Evolutionary conservation across 2,329 filamentous ascomycete genomes (phyloP), one percentile per base, ranked within the genome.

Genomic region (Lasiodiplodia citricola): DNA sequence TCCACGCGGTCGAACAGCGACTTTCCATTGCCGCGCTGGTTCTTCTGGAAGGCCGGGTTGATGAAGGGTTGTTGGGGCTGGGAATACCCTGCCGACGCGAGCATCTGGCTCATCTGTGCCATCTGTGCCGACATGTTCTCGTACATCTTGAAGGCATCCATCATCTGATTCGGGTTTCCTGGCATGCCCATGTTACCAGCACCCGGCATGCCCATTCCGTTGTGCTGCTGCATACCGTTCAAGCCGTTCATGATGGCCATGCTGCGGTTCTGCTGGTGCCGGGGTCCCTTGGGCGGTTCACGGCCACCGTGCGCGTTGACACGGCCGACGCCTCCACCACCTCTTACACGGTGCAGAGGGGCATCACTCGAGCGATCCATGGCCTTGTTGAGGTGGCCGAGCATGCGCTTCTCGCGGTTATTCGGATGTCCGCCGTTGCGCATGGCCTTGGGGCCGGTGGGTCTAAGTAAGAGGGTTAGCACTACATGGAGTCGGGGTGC

Each of bases 391-490:
- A 96, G 87, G 73, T 97, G 93, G 62, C 93, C 93, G 68, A 97
- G 85, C 85, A 97, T 90, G 70, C 93, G 89, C 79, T 93, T 94
- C 69, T 92, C 91, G 73, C 92, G 89, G 69, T 74, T 80, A 66
- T 77, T 81, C 66, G 78, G 77, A 74, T 83, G 87, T 65, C 88
- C 88, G 78, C 88, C 88, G 78, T 91, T 93, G 76, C 96, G 92
- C 94, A 98, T 97, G 41, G 94, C 94, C 79, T 94, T 96, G 21
- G 96, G 96, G 68, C 95, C 96, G 64, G 94, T 98, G 11, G 96
- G 96, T 76, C 95, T 97, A 75, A 69, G 50, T 11, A 44, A 52
- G 6, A 14, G n/a, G 13, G 62, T 69, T 51, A 66, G 60, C 28
- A 14, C 8, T 28, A 6, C 14, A 18, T 8, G 16, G 25, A 10